phyloP scores from a whole-genome alignment of 78 protist genomes.

The Dictyostelium firmibasis region DNA sequence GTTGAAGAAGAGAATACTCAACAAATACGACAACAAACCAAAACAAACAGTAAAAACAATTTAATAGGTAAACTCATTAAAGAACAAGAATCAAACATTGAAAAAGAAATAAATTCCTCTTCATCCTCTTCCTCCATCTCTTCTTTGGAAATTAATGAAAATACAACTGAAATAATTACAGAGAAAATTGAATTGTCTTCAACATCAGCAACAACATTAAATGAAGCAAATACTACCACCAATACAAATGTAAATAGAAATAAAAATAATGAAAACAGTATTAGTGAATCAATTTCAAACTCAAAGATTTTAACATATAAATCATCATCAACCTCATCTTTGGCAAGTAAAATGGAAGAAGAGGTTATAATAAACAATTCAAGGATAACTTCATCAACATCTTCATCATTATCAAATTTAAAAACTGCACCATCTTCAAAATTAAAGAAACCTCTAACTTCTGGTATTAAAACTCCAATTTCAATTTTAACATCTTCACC shows the following conservation, averaged over 20 bases:
- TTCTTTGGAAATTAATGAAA: not conserved
- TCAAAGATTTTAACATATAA: not conserved
- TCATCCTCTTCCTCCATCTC: not conserved
- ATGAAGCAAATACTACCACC: not conserved
- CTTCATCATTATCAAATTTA: not conserved
- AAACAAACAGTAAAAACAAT: not conserved
- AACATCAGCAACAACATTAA: not conserved
- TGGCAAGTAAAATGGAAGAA: not conserved
- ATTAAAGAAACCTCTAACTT: slow-evolving; percentile 1
- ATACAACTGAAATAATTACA: not conserved
- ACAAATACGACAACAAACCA: not conserved
- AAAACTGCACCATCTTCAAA: not conserved
- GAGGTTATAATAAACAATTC: not conserved
- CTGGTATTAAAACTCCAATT: not conserved
- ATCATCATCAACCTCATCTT: not conserved
- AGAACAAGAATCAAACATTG: not conserved
- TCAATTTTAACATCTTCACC: not conserved
- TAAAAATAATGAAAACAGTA: not conserved
- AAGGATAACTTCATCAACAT: not conserved
- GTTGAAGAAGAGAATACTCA: not conserved
- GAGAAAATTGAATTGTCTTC: not conserved
- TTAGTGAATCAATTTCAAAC: not conserved
- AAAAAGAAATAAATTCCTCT: not conserved
- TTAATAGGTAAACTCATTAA: not conserved
- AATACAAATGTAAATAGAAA: not conserved